Evolutionary conservation across 495 filamentous ascomycete species (phyloP), one percentile per base, ranked within the genome.

Genomic region (Letharia columbiana): DNA sequence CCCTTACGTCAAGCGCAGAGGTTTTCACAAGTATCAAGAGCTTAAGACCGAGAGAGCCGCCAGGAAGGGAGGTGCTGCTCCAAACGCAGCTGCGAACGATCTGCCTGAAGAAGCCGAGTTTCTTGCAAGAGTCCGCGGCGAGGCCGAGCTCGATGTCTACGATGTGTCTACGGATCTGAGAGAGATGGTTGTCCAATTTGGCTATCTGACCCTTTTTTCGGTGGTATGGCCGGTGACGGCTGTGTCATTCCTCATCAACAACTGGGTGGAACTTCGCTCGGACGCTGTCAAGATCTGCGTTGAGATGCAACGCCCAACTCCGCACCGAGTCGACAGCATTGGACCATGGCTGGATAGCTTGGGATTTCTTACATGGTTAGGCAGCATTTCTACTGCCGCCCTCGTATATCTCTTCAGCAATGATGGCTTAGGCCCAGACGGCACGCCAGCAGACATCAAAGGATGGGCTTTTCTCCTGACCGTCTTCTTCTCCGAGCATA

Each of bases 131-230:
- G 92, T 96, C 0, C 86, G 94, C 35, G 82, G 90, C 65, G 91
- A 98, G 73, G 88, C 92, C n/a, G 88, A 94, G 68, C 81, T 97
- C 1, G 84, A 85, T 15, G 79, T 86, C 58, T 98, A 98, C 76
- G 89, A 96, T 68, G 92, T 96, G 3, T 91, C 88, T 9, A 82
- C 83, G 17, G 94, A 98, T 70, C 83, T 96, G 61, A 81, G 93
- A 17, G 95, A 98, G 75, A 98, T 98, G 94, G 86, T 92, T 61
- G 86, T 98, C 58, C 94, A 97, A 71, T 92, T 91, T 71, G 91
- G 94, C 23, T 98, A 96, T 73, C 77, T 98, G n/a, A 87, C 91
- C 0, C 83, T 98, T 4, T 98, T 98, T 78, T 91, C 89, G 4
- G 89, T 94, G 3, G 82, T 92, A 54, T 98, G 94, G 94, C 94